These are phyloP conservation scores for Lactuca sativa DNA, from an alignment of 129 eudicot species.

Conservation along the genomic window DNA sequence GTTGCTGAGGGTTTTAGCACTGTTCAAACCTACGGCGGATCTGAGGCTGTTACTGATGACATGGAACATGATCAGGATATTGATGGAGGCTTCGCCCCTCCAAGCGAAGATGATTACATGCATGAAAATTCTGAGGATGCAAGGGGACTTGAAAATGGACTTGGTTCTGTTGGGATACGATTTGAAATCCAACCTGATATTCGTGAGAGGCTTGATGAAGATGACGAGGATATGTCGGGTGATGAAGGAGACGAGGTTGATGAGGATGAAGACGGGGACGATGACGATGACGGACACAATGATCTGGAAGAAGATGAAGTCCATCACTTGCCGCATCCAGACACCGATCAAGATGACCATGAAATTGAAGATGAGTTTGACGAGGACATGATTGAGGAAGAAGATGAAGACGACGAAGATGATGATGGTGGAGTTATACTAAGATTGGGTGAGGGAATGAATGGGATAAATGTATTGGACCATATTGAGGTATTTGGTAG, in stretches of 20 bases:
- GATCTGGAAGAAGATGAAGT: conserved; percentile 85
- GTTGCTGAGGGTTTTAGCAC: conserved; percentile 47
- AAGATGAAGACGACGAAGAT: conserved; percentile 86
- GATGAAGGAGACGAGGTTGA: conserved; percentile 88
- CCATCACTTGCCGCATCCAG: conserved; percentile 79
- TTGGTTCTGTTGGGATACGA: conserved; percentile 70
- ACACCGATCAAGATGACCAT: conserved; percentile 68
- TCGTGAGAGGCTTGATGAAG: conserved; percentile 75
- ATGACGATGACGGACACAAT: conserved; percentile 75
- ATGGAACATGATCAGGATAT: conserved; percentile 98
- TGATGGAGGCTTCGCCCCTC: conserved; percentile 71
- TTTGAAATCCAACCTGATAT: conserved; percentile 77
- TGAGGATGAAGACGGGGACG: conserved; percentile 85
- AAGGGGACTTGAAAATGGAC: conserved; percentile 67
- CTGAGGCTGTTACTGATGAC: conserved; percentile 84
- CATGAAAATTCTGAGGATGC: conserved; percentile 75
- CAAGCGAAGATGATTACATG: conserved; percentile 90
- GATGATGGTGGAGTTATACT: conserved; percentile 89
- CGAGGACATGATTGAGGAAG: conserved; percentile 94
- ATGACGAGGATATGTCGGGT: conserved; percentile 94
- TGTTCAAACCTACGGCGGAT: conserved; percentile 70
- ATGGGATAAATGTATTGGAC: conserved; percentile 92
- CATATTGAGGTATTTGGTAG: conserved; percentile 96
- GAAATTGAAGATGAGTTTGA: conserved; percentile 98
- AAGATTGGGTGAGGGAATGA: conserved; percentile 82